Evolutionary conservation across 1,284 basidiomycete species (phyloP), one percentile per base, ranked within the genome.

Genomic region (Boletellus deceptivus): DNA sequence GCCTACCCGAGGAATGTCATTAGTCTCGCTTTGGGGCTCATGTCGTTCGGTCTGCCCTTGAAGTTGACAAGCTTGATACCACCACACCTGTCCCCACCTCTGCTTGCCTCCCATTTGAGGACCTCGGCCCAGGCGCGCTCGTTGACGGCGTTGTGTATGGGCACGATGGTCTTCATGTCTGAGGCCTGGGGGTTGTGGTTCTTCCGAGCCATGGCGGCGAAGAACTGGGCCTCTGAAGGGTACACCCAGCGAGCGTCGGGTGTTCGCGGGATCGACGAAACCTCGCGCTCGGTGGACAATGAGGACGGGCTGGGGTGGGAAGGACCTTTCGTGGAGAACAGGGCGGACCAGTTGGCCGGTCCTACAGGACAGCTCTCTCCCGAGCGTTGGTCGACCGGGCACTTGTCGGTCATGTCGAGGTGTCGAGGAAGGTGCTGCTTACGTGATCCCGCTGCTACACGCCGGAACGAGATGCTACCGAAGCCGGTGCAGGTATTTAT

Each of bases 71-170:
- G 78, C 71, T 83, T 86, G 42, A 88, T 72, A 5, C 93, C 93
- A 18, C 93, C 93, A 67, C 93, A 96, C 46, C 72, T 75, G 49
- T 89, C 88, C 10, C 85, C 85, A 20, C 91, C 91, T 63, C 83
- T 76, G 3, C 87, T 84, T 9, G 73, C 71, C 70, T 99, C 96
- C 96, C 96, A 99, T 55, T 82, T 83, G 65, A 94, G 71, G 43
- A 99, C 81, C 69, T 97, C 88, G 43, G 76, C 73, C 96, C 96
- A 99, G 4, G 95, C 93, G 54, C 90, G 86, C 72, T 99, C 97
- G 66, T 99, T 99, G 53, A 99, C 97, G 29, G 96, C 96, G 65
- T 99, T 99, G 72, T 99, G 96, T 52, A 99, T 99, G 7, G 96
- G 96, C 7, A 99, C 94, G 60, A 99, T 88, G 20, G 93, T 90